Base-by-base conservation (phyloP, 148 eudicot genomes). In the Rheum nobile region DNA sequence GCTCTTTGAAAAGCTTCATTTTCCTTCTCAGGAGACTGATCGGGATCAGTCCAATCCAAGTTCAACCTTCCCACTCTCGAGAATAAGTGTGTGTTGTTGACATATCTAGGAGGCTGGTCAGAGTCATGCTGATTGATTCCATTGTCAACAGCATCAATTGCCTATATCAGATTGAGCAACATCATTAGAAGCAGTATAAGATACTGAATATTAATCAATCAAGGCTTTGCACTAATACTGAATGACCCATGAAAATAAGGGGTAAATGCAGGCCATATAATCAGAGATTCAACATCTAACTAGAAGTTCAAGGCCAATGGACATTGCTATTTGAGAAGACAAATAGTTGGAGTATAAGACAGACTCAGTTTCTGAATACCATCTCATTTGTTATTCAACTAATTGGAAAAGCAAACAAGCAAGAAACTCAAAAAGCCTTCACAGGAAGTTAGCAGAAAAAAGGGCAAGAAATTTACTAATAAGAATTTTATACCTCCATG, bases 401-500 rank as follows among this genome's bases (percentile, higher is more conserved):
- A n/a, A 32, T 5, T 11, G 9, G 11, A 17, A 14, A 65, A 32
- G 32, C 10, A 65, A 34, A 32, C 21, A 32, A 16, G 17, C 35
- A 61, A 29, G 14, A 55, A 0, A 50, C 55, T 21, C 61, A 7
- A 7, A 54, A 1, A 19, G 67, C 67, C 17, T 26, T 65, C 70
- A 34, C 34, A 5, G 6, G 39, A 57, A 32, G 38, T 17, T 1
- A 4, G 14, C 6, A 1, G 12, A 0, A n/a, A 17, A 11, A 65
- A 65, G 1, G 3, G 13, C 4, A 17, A 4, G 3, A 16, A 7
- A 50, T 5, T 50, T 5, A 32, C n/a, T n/a, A n/a, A n/a, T n/a
- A n/a, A n/a, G n/a, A n/a, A n/a, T n/a, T n/a, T n/a, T n/a, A n/a
- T 84, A 92, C 97, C 97, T 92, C 97, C 96, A 90, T 90, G 82